A percentile compares a stretch with the other conserved stretches of the same genome.
phyloP scores from a whole-genome alignment of 192 early-diverging fungal genomes.

The Paraglomus occultum region DNA sequence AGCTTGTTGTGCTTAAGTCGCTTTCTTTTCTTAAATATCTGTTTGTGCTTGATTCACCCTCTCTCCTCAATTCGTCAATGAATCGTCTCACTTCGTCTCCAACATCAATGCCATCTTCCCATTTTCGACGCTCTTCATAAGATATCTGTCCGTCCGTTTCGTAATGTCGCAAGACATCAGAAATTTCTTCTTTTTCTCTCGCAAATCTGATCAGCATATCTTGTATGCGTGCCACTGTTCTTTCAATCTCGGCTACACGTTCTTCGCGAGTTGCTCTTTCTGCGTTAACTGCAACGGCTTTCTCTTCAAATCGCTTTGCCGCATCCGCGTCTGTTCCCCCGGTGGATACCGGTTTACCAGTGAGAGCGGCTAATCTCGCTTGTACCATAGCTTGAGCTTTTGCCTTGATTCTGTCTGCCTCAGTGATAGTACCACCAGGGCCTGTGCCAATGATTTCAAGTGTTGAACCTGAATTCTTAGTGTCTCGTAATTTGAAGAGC shows the following conservation, averaged over 20 bases:
- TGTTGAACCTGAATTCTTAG: conserved; percentile 10
- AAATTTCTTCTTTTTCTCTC: conserved; percentile 39
- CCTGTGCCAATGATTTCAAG: conserved; percentile 49
- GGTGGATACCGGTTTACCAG: conserved; percentile 41
- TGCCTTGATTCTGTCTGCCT: conserved; percentile 51
- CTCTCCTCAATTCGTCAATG: conserved; percentile 41
- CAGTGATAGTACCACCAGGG: conserved; percentile 50
- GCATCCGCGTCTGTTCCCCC: conserved; percentile 10
- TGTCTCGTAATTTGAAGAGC: conserved; percentile 37
- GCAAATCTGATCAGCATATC: conserved; percentile 34
- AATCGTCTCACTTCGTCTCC: conserved; percentile 43
- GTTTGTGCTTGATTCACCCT: neutral
- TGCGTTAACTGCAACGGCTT: conserved; percentile 37
- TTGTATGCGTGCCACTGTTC: conserved; percentile 41
- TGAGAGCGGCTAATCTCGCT: conserved; percentile 48
- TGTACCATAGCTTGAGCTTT: conserved; percentile 53
- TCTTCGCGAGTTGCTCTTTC: conserved; percentile 45
- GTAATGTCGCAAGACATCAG: conserved; percentile 33
- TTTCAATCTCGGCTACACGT: conserved; percentile 43
- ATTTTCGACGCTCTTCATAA: conserved; percentile 37
- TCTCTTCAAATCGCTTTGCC: conserved; percentile 41
- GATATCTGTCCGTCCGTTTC: neutral
- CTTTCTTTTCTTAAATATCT: too few species aligned
- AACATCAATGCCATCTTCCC: conserved; percentile 49
- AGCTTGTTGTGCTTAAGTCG: too few species aligned